phyloP scores from a whole-genome alignment of 495 filamentous ascomycete species.

The Penicillium pancosmium region DNA sequence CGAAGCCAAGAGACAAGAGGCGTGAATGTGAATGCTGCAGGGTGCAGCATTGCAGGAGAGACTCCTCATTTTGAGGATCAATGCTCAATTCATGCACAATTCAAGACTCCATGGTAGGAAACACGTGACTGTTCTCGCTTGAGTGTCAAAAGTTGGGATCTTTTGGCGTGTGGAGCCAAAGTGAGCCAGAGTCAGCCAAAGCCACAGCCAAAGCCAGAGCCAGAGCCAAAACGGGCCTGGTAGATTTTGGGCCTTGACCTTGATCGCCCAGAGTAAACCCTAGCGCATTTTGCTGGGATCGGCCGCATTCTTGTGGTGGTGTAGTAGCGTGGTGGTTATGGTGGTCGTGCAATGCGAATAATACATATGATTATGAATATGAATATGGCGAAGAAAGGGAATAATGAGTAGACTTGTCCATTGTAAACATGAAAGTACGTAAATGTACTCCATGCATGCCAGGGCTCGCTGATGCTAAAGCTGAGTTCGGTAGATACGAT shows the following conservation, averaged over 20 bases:
- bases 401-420: neutral
- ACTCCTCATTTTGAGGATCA: neutral
- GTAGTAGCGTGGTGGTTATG: neutral
- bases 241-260: slow-evolving; percentile 2
- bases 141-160: slow-evolving; percentile 1
- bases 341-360: too few species aligned
- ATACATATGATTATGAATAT: too few species aligned
- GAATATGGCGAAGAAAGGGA: neutral
- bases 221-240: neutral
- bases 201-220: too few species aligned
- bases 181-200: neutral
- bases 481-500: neutral
- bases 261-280: slow-evolving; percentile 4
- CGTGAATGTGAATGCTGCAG: neutral
- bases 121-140: neutral
- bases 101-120: neutral
- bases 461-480: too few species aligned
- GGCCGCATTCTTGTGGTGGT: slow-evolving; percentile 1
- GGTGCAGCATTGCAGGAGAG: neutral
- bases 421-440: too few species aligned
- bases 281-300: neutral
- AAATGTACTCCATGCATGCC: too few species aligned
- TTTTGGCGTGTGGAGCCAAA: neutral
- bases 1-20: slow-evolving; percentile 2
- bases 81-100: too few species aligned